Evolutionary conservation across 2,329 filamentous ascomycete genomes (phyloP), one percentile per base, ranked within the genome.

Genomic region (Xylaria multiplex): DNA sequence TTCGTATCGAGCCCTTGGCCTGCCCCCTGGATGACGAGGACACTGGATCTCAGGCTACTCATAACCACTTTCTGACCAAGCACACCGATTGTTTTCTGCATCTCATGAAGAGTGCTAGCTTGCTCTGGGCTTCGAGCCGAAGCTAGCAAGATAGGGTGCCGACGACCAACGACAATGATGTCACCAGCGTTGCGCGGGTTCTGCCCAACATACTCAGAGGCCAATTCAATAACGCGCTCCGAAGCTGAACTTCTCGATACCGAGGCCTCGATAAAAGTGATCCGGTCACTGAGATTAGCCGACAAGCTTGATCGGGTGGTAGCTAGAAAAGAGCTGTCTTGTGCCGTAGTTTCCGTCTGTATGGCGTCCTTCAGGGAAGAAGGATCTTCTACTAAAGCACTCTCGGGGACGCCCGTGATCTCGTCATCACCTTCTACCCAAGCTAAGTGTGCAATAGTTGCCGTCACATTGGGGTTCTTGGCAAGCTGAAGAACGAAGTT

Each of bases 401-500:
- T 66, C 24, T 71, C 73, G 8, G 63, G 67, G 6, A 64, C 67
- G 16, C 69, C 63, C 7, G 68, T 71, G 24, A 70, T 73, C 35
- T 72, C 75, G n/a, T 77, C 74, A 6, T 71, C 65, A n/a, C 56
- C 68, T 4, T 73, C 70, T 4, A 49, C 43, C 71, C 72, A 78
- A 27, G 78, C 79, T 30, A 92, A 83, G 67, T 89, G 88, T 1
- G 91, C 82, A 37, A 97, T 85, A 0, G 92, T 95, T 0, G 90
- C 92, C 0, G 92, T 94, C 30, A 97, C 88, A 49, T 91, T 87
- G 3, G 88, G 85, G 73, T 93, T 96, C 76, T 90, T 89, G 0
- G 90, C 92, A 0, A 99, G 85, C 74, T 97, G 95, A 2, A 98
- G 83, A 2, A 95, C 91, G 27, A 98, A 87, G 1, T 90, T 85